Percentiles rank a stretch among this genome's conserved stretches.
phyloP scores from a whole-genome alignment of 441 rosid genomes.

The Eruca vesicaria region DNA sequence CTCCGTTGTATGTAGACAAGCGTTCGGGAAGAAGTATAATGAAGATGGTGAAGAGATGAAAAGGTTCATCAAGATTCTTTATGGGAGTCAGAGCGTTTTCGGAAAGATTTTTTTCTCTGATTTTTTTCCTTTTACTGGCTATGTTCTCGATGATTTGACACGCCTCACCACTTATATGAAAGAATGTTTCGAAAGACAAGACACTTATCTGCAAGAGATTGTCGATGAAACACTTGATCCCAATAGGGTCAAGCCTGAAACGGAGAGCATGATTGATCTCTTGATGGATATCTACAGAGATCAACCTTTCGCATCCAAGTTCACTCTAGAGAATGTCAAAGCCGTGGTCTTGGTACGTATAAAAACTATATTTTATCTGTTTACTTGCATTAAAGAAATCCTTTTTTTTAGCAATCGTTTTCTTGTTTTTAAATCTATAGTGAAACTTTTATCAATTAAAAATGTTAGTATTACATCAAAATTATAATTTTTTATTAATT shows the following conservation, averaged over 20 bases:
- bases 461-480: too few relatives aligned
- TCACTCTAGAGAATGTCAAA: conserved; percentile 32
- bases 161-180: conserved; percentile 27
- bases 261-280: conserved; percentile 35
- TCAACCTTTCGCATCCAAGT: conserved; percentile 27
- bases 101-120: conserved; percentile 27
- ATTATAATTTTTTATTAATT: too few relatives aligned
- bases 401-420: not conserved
- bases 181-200: conserved; percentile 23
- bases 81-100: conserved; percentile 27
- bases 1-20: conserved; percentile 36
- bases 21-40: conserved; percentile 35
- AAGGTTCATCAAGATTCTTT: conserved; percentile 29
- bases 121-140: conserved; percentile 7
- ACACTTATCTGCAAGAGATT: conserved; percentile 27
- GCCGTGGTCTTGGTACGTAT: conserved; percentile 20
- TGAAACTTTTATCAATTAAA: too few relatives aligned
- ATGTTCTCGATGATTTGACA: conserved; percentile 22
- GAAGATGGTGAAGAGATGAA: conserved; percentile 32
- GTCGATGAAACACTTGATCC: conserved; percentile 25
- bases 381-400: not conserved
- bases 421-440: not conserved
- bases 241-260: conserved; percentile 30
- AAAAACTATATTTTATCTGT: not conserved
- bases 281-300: conserved; percentile 24